phyloP scores from a whole-genome alignment of 176 grass and related monocot species.

The Hyparrhenia diplandra region DNA sequence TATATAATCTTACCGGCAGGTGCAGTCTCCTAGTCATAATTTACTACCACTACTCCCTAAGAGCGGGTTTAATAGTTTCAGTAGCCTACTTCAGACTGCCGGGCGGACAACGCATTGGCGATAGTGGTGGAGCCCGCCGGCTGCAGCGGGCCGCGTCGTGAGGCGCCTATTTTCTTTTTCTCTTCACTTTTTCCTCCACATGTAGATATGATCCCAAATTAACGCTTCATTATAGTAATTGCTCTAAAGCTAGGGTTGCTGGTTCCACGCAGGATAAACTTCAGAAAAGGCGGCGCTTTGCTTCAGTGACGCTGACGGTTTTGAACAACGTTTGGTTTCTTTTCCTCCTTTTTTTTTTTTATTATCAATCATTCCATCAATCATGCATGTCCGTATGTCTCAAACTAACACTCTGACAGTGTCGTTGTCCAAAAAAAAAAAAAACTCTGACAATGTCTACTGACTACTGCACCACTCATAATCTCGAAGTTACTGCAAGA shows the following conservation, averaged over 20 bases:
- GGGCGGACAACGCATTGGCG: too few species aligned
- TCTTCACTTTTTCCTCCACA: too few species aligned
- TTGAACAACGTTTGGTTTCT: neutral
- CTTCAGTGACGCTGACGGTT: neutral
- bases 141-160: too few species aligned
- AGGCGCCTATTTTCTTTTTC: too few species aligned
- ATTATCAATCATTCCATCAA: neutral
- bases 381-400: neutral
- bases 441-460: too few species aligned
- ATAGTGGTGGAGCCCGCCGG: too few species aligned
- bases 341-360: neutral
- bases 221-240: too few species aligned
- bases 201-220: too few species aligned
- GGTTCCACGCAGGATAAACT: neutral
- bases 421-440: too few species aligned
- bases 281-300: neutral
- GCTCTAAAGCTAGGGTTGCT: neutral
- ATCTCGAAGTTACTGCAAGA: constrained; percentile 18
- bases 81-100: too few species aligned
- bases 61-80: too few species aligned
- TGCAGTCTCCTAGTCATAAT: neutral
- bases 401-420: neutral
- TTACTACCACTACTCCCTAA: neutral
- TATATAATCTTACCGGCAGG: neutral
- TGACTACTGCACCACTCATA: neutral